Evolutionary conservation across 176 grass and related monocot genomes (phyloP).

Genomic region (Saccharum spontaneum): DNA sequence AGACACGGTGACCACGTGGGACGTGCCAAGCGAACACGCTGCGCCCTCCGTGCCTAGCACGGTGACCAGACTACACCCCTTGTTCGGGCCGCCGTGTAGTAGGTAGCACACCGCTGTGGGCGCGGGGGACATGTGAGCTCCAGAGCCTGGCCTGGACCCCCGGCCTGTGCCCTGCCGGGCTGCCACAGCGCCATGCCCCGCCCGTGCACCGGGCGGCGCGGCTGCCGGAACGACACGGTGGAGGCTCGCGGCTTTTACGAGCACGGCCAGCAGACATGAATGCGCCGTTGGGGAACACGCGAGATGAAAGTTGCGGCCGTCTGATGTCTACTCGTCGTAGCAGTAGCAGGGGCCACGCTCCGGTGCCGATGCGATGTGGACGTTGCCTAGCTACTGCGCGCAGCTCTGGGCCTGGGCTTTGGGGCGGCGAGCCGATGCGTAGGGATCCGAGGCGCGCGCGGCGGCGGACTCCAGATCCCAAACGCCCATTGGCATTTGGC

Average conservation of each 20-base stretch:
- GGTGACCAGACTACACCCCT: background rate
- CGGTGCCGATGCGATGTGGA: background rate
- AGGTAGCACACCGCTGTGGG: background rate
- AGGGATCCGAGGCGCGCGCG: constrained; percentile 1
- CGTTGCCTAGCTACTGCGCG: background rate
- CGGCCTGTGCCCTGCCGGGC: background rate
- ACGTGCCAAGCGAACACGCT: background rate
- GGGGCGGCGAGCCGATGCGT: background rate
- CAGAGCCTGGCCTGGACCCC: background rate
- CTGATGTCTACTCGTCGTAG: background rate
- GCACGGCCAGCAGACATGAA: background rate
- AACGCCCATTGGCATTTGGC: background rate
- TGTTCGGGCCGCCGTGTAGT: background rate
- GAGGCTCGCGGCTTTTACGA: background rate
- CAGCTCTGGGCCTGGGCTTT: background rate
- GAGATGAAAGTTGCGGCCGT: background rate
- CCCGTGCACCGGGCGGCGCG: background rate
- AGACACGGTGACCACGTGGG: background rate
- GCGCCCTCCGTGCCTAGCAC: background rate
- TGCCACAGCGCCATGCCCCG: background rate
- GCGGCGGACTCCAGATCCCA: background rate
- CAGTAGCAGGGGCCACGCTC: background rate
- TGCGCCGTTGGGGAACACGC: background rate
- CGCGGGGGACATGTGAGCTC: background rate
- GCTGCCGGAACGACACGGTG: background rate